Evolutionary conservation across 2,329 filamentous ascomycete species (phyloP).

Genomic region (Talaromyces sp.): DNA sequence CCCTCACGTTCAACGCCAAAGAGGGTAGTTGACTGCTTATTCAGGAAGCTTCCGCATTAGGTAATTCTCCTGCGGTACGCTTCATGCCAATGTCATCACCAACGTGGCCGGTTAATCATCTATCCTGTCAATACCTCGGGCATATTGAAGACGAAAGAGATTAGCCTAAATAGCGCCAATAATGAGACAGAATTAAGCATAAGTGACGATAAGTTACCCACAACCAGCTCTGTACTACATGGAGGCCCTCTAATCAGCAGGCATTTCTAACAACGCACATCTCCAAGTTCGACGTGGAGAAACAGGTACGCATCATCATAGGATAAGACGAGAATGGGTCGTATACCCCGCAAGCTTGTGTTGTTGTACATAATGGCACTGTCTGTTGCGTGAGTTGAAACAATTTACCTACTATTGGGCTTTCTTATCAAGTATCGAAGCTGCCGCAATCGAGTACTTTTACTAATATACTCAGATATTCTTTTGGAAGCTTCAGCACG

Average conservation of each 20-base stretch:
- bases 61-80: not conserved
- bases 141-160: not conserved
- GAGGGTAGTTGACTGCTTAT: not conserved
- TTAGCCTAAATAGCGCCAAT: not conserved
- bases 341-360: conserved; percentile 3
- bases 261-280: not conserved
- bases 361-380: not conserved
- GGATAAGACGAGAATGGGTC: not conserved
- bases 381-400: not conserved
- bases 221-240: not conserved
- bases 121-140: not conserved
- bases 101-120: conserved; percentile 1
- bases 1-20: not conserved
- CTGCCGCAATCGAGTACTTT: too few species aligned
- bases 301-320: not conserved
- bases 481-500: too few species aligned
- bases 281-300: not conserved
- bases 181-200: not conserved
- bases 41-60: not conserved
- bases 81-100: not conserved
- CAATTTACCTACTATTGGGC: not conserved
- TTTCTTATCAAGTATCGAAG: too few species aligned
- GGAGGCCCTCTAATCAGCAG: not conserved
- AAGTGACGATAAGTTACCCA: not conserved
- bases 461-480: too few species aligned